Conservation (phyloP, 2,329 filamentous ascomycete genomes). For the Fusarium sp. region DNA sequence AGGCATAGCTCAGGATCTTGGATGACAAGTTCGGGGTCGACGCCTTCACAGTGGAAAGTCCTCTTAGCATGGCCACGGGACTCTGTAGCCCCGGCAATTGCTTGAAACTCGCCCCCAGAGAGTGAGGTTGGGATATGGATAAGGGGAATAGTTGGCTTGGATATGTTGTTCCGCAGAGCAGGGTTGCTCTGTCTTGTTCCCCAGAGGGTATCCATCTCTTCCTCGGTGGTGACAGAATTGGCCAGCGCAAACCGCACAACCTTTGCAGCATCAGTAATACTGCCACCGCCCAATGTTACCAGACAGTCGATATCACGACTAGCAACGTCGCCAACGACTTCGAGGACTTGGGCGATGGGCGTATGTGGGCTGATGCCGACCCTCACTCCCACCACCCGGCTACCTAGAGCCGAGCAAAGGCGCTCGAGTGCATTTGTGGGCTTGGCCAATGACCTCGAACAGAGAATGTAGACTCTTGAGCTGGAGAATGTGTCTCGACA, state of each 20-base stretch:
- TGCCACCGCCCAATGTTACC: slow-evolving; percentile 65
- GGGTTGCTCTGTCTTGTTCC: slow-evolving; percentile 39
- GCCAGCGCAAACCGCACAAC: slow-evolving; percentile 61
- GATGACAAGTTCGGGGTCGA: slow-evolving; percentile 63
- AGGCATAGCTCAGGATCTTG: slow-evolving; percentile 64
- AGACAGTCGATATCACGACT: slow-evolving; percentile 58
- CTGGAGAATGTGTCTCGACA: background rate
- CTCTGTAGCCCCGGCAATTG: slow-evolving; percentile 47
- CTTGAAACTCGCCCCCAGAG: slow-evolving; percentile 52
- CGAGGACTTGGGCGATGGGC: slow-evolving; percentile 62
- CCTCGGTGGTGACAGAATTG: slow-evolving; percentile 55
- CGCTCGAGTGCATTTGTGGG: slow-evolving; percentile 58
- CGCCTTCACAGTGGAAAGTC: slow-evolving; percentile 48
- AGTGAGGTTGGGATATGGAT: slow-evolving; percentile 52
- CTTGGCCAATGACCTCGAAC: slow-evolving; percentile 59
- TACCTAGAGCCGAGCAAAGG: slow-evolving; percentile 55
- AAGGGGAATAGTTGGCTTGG: slow-evolving; percentile 45
- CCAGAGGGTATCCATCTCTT: slow-evolving; percentile 53
- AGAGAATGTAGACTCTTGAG: background rate
- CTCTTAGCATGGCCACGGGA: slow-evolving; percentile 42
- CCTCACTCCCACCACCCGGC: slow-evolving; percentile 56
- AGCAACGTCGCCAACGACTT: slow-evolving; percentile 56
- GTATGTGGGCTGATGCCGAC: slow-evolving; percentile 66
- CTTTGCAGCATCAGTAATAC: slow-evolving; percentile 67
- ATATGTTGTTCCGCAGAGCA: slow-evolving; percentile 13